These are phyloP conservation scores for Trichosporon ovoides DNA, from an alignment of 1,284 basidiomycete species.

Conservation along the genomic window DNA sequence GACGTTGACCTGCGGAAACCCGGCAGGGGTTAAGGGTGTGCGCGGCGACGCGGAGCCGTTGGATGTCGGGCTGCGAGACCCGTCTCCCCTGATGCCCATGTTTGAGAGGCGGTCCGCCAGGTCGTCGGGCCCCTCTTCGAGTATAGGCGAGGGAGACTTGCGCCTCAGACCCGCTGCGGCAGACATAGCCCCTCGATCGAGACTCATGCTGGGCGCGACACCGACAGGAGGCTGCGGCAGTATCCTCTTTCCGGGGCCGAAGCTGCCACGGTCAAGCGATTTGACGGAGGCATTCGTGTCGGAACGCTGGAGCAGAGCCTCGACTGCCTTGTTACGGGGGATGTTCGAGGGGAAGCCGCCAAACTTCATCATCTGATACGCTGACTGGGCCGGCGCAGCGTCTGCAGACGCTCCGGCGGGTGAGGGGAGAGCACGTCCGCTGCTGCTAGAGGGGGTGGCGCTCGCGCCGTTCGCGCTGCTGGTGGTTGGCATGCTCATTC, in stretches of 20 bases:
- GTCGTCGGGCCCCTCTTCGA: conserved; percentile 8
- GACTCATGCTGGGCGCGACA: conserved; percentile 34
- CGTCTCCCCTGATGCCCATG: conserved; percentile 5
- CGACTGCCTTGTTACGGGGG: conserved; percentile 4
- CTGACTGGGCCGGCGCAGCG: not conserved
- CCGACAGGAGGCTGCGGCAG: conserved; percentile 43
- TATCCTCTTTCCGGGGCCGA: conserved; percentile 26
- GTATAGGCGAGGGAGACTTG: conserved; percentile 1
- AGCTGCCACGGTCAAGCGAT: conserved; percentile 39
- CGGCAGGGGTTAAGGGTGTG: not conserved
- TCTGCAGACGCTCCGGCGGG: not conserved
- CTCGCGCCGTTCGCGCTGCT: too few species aligned
- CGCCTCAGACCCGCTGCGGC: not conserved
- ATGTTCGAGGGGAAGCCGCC: not conserved
- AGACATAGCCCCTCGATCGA: conserved; percentile 35
- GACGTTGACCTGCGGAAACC: not conserved
- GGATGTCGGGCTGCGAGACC: conserved; percentile 7
- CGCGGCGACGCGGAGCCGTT: not conserved
- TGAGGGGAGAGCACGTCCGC: not conserved
- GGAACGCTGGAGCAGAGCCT: conserved; percentile 32
- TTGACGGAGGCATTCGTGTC: conserved; percentile 44
- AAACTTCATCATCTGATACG: not conserved
- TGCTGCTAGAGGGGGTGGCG: too few species aligned
- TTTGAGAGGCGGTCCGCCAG: conserved; percentile 14
- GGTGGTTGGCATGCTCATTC: not conserved